These are phyloP conservation scores for Ricinus communis DNA, from an alignment of 345 rosid genomes.

Conservation along the genomic window DNA sequence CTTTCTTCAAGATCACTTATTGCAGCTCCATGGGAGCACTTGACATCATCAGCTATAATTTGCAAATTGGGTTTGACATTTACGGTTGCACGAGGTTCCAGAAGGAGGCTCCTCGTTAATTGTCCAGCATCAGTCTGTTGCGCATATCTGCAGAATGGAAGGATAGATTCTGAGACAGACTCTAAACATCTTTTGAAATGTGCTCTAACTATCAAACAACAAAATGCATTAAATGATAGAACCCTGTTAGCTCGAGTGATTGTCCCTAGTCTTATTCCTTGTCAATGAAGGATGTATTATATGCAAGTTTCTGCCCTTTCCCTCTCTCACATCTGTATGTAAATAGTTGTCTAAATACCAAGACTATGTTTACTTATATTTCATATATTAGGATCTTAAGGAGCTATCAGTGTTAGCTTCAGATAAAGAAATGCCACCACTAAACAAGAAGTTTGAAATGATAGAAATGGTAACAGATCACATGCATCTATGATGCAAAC, in stretches of 20 bases:
- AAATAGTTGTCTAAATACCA: too few species aligned
- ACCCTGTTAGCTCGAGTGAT: neutral
- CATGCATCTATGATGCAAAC: neutral
- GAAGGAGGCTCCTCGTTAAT: conserved; percentile 76
- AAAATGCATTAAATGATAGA: neutral
- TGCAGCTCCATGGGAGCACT: conserved; percentile 98
- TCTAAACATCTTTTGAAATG: neutral
- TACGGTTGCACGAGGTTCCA: conserved; percentile 84
- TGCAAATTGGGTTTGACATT: conserved; percentile 93
- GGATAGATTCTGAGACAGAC: neutral
- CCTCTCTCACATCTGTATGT: too few species aligned
- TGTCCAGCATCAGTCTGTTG: conserved; percentile 94
- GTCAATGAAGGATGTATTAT: neutral
- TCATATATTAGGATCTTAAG: neutral
- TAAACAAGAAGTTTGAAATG: neutral
- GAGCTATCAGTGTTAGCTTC: neutral
- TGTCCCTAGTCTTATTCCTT: neutral
- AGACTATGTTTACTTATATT: neutral
- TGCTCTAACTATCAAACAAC: neutral
- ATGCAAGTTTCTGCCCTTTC: neutral
- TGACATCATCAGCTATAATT: conserved; percentile 85
- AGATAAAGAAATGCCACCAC: neutral
- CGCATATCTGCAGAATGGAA: conserved; percentile 53
- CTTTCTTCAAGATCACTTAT: conserved; percentile 85
- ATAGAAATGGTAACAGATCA: neutral